A percentile compares a stretch with the other conserved stretches of the same genome.
Evolutionary conservation across 345 rosid species (phyloP).

Genomic region (Citrus sp.): DNA sequence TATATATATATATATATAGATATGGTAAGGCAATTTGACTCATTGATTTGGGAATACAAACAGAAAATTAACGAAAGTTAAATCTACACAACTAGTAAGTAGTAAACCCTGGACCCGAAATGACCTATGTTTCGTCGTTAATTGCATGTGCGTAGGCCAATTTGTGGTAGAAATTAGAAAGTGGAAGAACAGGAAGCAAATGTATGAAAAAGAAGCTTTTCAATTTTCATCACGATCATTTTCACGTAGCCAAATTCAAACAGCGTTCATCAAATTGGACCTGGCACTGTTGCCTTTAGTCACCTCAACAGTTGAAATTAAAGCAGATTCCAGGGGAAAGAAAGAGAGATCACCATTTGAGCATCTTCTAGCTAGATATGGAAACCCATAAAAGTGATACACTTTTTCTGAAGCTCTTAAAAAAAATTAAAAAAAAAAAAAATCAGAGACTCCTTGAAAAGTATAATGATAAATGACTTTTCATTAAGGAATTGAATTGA

Average conservation of each 20-base stretch:
- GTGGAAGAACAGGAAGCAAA: constrained; percentile 21
- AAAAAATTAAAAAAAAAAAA: neutral
- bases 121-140: neutral
- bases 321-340: constrained; percentile 37
- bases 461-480: constrained; percentile 52
- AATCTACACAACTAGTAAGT: too few species aligned
- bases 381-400: constrained; percentile 36
- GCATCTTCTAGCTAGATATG: constrained; percentile 51
- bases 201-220: constrained; percentile 29
- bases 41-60: neutral
- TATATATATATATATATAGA: too few species aligned
- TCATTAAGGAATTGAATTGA: constrained; percentile 31
- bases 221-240: constrained; percentile 15
- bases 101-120: too few species aligned
- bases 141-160: constrained; percentile 9
- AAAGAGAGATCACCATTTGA: constrained; percentile 3
- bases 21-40: neutral
- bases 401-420: constrained; percentile 27
- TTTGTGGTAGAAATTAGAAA: constrained; percentile 1
- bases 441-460: constrained; percentile 19
- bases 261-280: constrained; percentile 12
- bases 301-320: constrained; percentile 35
- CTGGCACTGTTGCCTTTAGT: constrained; percentile 34
- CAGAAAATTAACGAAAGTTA: neutral
- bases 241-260: constrained; percentile 20